These are phyloP conservation scores for Clavispora fructus DNA, from an alignment of 805 yeast species.

Conservation along the genomic window DNA sequence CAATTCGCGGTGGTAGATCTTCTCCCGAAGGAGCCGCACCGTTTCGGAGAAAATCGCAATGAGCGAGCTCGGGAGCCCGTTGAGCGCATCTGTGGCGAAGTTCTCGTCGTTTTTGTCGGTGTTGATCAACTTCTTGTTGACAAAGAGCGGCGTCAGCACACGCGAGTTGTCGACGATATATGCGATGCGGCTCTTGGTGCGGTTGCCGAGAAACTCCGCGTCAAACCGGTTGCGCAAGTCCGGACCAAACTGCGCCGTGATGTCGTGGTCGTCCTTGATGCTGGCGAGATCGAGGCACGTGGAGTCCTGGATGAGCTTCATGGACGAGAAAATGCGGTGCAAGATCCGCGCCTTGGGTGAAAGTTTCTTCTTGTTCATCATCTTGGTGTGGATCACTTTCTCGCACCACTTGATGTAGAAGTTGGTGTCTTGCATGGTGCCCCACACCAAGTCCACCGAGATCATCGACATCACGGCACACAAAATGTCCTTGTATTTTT, in stretches of 20 bases:
- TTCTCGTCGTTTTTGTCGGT: slow-evolving; percentile 50
- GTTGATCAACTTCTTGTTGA: slow-evolving; percentile 37
- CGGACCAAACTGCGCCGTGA: slow-evolving; percentile 21
- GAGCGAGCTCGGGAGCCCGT: slow-evolving; percentile 80
- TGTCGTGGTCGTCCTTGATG: slow-evolving; percentile 31
- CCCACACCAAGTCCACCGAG: slow-evolving; percentile 85
- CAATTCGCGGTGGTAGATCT: slow-evolving; percentile 43
- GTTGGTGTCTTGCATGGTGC: slow-evolving; percentile 81
- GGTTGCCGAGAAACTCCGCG: slow-evolving; percentile 8
- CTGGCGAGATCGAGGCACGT: slow-evolving; percentile 43
- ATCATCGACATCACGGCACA: slow-evolving; percentile 84
- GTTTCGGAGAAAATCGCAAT: slow-evolving; percentile 69
- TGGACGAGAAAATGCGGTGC: slow-evolving; percentile 72
- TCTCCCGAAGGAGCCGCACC: slow-evolving; percentile 60
- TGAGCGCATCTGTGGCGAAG: slow-evolving; percentile 72
- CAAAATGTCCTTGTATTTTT: slow-evolving; percentile 77
- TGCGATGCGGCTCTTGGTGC: slow-evolving; percentile 12
- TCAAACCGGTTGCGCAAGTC: slow-evolving; percentile 22
- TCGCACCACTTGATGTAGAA: slow-evolving; percentile 75
- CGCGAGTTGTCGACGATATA: slow-evolving; percentile 15
- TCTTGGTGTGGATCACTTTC: slow-evolving; percentile 62
- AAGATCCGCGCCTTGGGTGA: slow-evolving; percentile 72
- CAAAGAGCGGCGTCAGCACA: slow-evolving; percentile 33
- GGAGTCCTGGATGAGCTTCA: slow-evolving; percentile 73
- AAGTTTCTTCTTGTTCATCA: slow-evolving; percentile 56